Evolutionary conservation across 2,329 filamentous ascomycete genomes (phyloP), one percentile per base, ranked within the genome.

Genomic region (Sphaerulina populicola): DNA sequence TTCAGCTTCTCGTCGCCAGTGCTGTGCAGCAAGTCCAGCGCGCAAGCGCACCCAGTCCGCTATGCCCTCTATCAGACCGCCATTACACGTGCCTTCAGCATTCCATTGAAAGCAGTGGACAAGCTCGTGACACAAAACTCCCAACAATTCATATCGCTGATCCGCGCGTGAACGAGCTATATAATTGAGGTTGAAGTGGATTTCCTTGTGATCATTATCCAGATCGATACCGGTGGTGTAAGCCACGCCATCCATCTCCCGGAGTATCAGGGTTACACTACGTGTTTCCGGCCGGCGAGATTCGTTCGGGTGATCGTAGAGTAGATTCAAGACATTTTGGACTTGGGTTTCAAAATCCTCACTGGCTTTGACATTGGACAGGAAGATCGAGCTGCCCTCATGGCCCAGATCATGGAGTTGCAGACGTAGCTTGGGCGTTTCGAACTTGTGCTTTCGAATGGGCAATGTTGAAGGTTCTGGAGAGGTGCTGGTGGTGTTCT

Each of bases 71-170:
- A 94, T 83, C 42, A 97, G 69, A 0, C 93, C 93, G 0, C 83
- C 83, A 2, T 72, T 68, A 39, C 81, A 71, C 4, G 69, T 71
- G 0, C 72, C 74, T 8, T 68, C 72, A 1, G 76, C 85, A 60
- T 88, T 83, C 69, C 87, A 85, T 69, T 97, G 91, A 71, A 86
- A 94, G 71, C 89, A 96, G 72, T 97, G 93, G 11, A 97, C 91
- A 55, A 96, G 83, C 70, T 97, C 91, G 66, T 97, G 91, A 1
- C 86, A 85, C 15, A 97, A 69, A 0, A 97, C 89, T 37, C 93
- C 93, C 14, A 79, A 72, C 53, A 96, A 81, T 71, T 97, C 66
- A 6, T 61, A 47, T n/a, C 64, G 56, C n/a, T 76, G 69, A 56
- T 62, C 69, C 35, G 54, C 60, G 11, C 68, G 59, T 4, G 59